Base-by-base conservation (phyloP, 2,329 filamentous ascomycete genomes). In the Aspergillus pseudoviridinutans region DNA sequence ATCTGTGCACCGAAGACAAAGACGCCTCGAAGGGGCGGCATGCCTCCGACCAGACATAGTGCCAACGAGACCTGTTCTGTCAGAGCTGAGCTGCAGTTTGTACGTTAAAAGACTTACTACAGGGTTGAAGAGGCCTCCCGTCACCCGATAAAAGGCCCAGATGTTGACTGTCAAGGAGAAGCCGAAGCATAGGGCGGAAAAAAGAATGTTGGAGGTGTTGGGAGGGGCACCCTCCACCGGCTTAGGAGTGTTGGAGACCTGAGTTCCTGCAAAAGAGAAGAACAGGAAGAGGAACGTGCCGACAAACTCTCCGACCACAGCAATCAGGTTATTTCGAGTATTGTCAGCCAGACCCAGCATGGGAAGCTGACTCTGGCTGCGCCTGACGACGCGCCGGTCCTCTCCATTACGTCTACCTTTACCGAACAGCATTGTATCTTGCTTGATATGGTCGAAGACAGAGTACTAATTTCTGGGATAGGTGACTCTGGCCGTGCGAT, bases 1-100 rank as follows among this genome's bases (percentile, higher is more conserved):
- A 89, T 65, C 66, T 89, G 86, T 1, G 83, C 79, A 4, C 79
- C 70, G 52, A 87, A 71, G 52, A 87, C 77, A 1, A 83, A 63
- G 1, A 78, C 59, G 4, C 78, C 82, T 4, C 85, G 82, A 1
- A 82, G 24, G 17, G 79, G 76, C n/a, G 76, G 76, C 47, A 88
- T 75, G 4, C 81, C 83, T 2, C 84, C 83, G 51, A 83, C 80
- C 3, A 87, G 74, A n/a, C 80, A 78, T 22, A 88, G 79, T 1
- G 80, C 84, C 0, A 88, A 70, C 0, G 86, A 86, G n/a, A 82
- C 77, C 77, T 79, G 42, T 28, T 0, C 29, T 27, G 22, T 29
- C 12, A 6, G 41, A 24, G 51, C 42, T 14, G 14, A 4, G 4
- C 32, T 17, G 32, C 14, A 35, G 38, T 44, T 8, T 28, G 3